These are phyloP conservation scores for Collybia nuda DNA, from an alignment of 768 basidiomycete species.

Conservation along the genomic window DNA sequence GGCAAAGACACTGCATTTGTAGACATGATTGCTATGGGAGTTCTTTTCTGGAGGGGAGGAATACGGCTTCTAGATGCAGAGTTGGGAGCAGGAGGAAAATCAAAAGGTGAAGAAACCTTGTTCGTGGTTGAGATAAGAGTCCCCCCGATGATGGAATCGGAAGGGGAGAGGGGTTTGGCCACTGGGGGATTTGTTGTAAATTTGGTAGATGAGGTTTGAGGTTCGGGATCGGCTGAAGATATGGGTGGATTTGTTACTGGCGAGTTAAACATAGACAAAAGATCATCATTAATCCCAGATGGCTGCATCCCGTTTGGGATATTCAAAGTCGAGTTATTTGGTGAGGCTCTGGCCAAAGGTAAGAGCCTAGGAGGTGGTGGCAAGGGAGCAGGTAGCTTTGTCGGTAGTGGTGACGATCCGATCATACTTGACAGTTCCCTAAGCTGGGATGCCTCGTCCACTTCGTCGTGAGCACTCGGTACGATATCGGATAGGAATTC, in stretches of 20 bases:
- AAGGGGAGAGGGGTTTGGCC: neutral
- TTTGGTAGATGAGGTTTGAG: constrained; percentile 5
- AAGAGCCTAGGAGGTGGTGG: constrained; percentile 30
- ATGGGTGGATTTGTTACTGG: constrained; percentile 9
- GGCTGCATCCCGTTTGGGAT: no score
- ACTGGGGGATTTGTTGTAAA: neutral
- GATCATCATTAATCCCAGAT: constrained; percentile 16
- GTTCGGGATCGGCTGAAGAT: constrained; percentile 6
- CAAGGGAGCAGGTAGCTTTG: constrained; percentile 45
- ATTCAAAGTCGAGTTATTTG: neutral
- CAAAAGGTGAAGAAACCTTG: no score
- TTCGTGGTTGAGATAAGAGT: neutral
- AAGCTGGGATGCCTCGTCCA: constrained; percentile 30
- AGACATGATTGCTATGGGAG: constrained; percentile 32
- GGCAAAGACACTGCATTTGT: constrained; percentile 17
- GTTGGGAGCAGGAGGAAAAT: constrained; percentile 5
- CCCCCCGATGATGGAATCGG: neutral
- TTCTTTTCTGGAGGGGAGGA: constrained; percentile 14
- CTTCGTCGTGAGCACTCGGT: constrained; percentile 49
- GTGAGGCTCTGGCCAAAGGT: constrained; percentile 10
- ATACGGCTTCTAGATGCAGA: constrained; percentile 10
- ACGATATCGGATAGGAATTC: constrained; percentile 77
- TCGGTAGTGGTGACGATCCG: constrained; percentile 39
- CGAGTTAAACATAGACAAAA: constrained; percentile 27
- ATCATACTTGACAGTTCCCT: constrained; percentile 41